These are phyloP conservation scores for Syzygium aqueum DNA, from an alignment of 345 rosid species.

Conservation along the genomic window DNA sequence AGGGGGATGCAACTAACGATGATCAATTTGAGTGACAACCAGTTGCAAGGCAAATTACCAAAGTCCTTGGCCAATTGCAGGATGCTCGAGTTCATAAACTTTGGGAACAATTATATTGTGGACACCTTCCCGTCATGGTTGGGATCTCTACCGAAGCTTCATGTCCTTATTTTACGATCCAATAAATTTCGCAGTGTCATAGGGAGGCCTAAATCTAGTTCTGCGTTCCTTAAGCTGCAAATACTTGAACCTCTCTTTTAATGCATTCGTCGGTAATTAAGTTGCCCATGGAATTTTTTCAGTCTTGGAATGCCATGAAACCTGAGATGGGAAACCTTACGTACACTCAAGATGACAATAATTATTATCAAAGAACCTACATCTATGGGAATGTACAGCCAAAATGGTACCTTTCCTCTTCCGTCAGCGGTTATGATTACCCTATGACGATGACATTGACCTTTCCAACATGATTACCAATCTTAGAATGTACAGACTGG, in stretches of 20 bases:
- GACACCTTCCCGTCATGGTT: slow-evolving; percentile 2
- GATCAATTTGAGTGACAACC: background rate
- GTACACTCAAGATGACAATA: no score
- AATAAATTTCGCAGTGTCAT: background rate
- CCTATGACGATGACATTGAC: background rate
- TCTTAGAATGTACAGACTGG: background rate
- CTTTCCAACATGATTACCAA: no score
- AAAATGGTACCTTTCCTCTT: background rate
- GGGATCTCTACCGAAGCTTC: background rate
- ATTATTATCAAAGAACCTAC: no score
- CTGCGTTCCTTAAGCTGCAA: background rate
- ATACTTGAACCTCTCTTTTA: slow-evolving; percentile 9
- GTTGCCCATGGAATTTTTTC: slow-evolving; percentile 6
- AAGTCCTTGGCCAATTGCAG: background rate
- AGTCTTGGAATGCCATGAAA: slow-evolving; percentile 14
- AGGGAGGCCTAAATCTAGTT: background rate
- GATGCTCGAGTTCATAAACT: background rate
- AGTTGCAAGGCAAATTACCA: background rate
- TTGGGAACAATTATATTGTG: background rate
- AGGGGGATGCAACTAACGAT: background rate
- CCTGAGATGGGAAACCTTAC: no score
- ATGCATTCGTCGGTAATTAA: slow-evolving; percentile 3
- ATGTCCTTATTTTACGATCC: background rate
- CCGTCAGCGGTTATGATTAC: background rate
- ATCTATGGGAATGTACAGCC: background rate